Percentiles rank a stretch among this genome's conserved stretches.
Conservation (phyloP, 257 asterid genomes). For the Plectranthus barbatus region DNA sequence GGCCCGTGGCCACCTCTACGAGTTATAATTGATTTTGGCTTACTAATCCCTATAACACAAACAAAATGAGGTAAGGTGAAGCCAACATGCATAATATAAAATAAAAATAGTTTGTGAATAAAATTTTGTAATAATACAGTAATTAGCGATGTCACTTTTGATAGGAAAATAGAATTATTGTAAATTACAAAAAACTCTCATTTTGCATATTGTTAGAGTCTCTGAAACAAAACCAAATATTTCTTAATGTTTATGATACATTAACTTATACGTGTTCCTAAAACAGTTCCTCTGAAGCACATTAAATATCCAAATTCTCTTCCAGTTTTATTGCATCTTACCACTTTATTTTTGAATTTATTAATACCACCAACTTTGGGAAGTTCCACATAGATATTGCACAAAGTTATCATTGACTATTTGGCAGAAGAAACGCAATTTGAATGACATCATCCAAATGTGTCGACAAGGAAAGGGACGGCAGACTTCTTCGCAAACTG, state of each 20-base stretch:
- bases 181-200: background rate
- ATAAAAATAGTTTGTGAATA: too few relatives aligned
- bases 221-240: background rate
- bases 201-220: background rate
- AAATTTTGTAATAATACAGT: too few relatives aligned
- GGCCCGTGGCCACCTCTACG: too few relatives aligned
- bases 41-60: background rate
- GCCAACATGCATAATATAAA: too few relatives aligned
- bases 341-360: background rate
- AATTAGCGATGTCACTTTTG: too few relatives aligned
- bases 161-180: background rate
- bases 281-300: background rate
- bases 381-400: background rate
- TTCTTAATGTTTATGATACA: background rate
- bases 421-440: slow-evolving; percentile 68
- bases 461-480: slow-evolving; percentile 79
- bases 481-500: slow-evolving; percentile 55
- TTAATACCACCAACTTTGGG: background rate
- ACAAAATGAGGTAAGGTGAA: background rate
- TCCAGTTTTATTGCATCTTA: background rate
- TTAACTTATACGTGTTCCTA: background rate
- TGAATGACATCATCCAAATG: slow-evolving; percentile 84
- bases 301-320: background rate
- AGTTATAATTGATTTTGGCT: background rate
- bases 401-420: slow-evolving; percentile 14